These are phyloP conservation scores for Eremochloa ophiuroides DNA, from an alignment of 176 grass and related monocot genomes.

Conservation along the genomic window DNA sequence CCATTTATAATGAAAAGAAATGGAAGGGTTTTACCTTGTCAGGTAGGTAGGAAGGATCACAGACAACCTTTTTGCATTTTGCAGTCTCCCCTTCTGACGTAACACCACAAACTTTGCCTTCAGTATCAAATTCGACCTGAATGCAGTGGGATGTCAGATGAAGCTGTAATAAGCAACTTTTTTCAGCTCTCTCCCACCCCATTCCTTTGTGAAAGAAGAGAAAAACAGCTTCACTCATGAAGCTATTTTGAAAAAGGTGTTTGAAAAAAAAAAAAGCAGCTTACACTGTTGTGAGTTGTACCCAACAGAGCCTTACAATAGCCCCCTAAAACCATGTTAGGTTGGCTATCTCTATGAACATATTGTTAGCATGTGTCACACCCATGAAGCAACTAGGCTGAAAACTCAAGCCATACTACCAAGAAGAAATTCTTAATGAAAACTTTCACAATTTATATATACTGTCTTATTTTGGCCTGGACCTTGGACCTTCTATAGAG, in stretches of 20 bases:
- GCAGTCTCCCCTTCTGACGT: slow-evolving; percentile 84
- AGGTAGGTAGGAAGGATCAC: slow-evolving; percentile 76
- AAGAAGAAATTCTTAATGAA: neutral
- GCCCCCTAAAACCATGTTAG: neutral
- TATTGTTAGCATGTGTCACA: neutral
- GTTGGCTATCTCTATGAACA: neutral
- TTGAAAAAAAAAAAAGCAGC: too few species aligned
- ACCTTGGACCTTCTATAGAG: too few species aligned
- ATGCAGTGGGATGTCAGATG: slow-evolving; percentile 5
- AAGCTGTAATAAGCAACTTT: too few species aligned
- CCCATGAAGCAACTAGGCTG: too few species aligned
- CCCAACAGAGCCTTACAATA: too few species aligned
- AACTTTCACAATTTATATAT: neutral
- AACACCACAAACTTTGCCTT: slow-evolving; percentile 74
- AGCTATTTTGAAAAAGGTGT: too few species aligned
- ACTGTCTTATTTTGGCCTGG: too few species aligned
- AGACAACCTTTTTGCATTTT: slow-evolving; percentile 81
- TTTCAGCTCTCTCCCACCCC: too few species aligned
- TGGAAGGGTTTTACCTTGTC: slow-evolving; percentile 48
- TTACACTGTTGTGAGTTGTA: too few species aligned
- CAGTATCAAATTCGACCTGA: slow-evolving; percentile 72
- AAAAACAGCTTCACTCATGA: too few species aligned
- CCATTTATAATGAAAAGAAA: neutral
- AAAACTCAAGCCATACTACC: neutral
- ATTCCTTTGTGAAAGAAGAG: too few species aligned